Evolutionary conservation across 192 early-diverging fungal genomes (phyloP).

Genomic region (Linnemannia hyalina): DNA sequence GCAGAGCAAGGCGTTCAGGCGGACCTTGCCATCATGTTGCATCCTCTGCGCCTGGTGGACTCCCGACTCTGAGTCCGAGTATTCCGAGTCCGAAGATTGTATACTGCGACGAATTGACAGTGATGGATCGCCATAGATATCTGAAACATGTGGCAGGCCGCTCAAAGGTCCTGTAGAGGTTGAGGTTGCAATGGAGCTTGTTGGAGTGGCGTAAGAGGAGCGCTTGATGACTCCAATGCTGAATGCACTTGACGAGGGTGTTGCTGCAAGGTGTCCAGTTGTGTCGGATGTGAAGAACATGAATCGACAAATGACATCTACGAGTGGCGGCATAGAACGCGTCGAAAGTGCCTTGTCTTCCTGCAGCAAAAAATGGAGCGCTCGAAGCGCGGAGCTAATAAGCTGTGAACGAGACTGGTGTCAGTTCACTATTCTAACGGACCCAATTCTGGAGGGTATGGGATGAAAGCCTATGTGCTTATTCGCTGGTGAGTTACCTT

Average conservation of each 20-base stretch:
- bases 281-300: slow-evolving; percentile 62
- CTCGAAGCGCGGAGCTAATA: slow-evolving; percentile 67
- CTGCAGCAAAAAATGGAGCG: slow-evolving; percentile 65
- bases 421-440: neutral
- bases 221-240: slow-evolving; percentile 35
- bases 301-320: slow-evolving; percentile 63
- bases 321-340: slow-evolving; percentile 58
- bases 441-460: neutral
- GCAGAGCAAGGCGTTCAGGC: slow-evolving; percentile 67
- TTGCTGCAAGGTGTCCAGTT: neutral
- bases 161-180: slow-evolving; percentile 3
- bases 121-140: neutral
- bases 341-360: slow-evolving; percentile 62
- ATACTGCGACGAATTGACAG: neutral
- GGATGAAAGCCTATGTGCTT: too few species aligned
- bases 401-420: slow-evolving; percentile 33
- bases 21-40: slow-evolving; percentile 63
- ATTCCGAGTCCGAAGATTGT: slow-evolving; percentile 67
- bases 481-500: slow-evolving; percentile 20
- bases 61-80: slow-evolving; percentile 63
- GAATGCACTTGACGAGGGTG: slow-evolving; percentile 1
- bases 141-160: neutral
- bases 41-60: slow-evolving; percentile 31
- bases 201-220: slow-evolving; percentile 19
- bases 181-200: neutral